Conservation (phyloP, 768 basidiomycete genomes). For the Sporobolomyces roseus region DNA sequence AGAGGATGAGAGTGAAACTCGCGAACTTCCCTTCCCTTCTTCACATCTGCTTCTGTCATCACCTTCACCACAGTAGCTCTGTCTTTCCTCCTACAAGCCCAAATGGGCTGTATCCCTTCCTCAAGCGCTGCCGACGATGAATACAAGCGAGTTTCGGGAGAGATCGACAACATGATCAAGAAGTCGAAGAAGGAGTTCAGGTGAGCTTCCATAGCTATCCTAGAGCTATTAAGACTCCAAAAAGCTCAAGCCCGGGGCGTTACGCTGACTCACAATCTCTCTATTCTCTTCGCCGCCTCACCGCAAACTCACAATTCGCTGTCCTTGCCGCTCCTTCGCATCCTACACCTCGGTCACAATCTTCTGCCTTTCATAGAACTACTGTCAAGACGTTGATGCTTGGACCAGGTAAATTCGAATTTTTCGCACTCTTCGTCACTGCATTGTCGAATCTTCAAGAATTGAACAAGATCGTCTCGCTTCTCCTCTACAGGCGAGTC, state of each 20-base stretch:
- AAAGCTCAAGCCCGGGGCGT: too few relatives aligned
- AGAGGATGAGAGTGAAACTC: too few relatives aligned
- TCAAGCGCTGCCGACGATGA: not conserved
- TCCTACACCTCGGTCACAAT: not conserved
- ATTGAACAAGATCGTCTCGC: too few relatives aligned
- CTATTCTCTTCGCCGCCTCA: not conserved
- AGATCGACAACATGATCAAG: conserved; percentile 20
- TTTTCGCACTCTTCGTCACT: too few relatives aligned
- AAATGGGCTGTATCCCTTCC: conserved; percentile 26
- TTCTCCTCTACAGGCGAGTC: not conserved
- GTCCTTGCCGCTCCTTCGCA: not conserved
- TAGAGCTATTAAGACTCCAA: too few relatives aligned
- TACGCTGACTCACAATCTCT: not conserved
- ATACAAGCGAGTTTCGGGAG: not conserved
- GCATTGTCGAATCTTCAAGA: too few relatives aligned
- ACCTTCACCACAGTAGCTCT: not conserved
- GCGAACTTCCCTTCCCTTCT: not conserved
- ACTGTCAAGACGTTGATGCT: conserved; percentile 72
- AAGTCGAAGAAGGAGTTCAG: conserved; percentile 1
- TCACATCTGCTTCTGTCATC: not conserved
- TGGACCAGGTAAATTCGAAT: conserved; percentile 85
- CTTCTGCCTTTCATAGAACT: not conserved
- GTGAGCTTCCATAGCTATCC: conserved; percentile 6
- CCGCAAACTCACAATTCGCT: not conserved
- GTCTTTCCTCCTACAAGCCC: not conserved